Evolutionary conservation across 2,329 filamentous ascomycete genomes (phyloP).

Genomic region (Onygenales sp.): DNA sequence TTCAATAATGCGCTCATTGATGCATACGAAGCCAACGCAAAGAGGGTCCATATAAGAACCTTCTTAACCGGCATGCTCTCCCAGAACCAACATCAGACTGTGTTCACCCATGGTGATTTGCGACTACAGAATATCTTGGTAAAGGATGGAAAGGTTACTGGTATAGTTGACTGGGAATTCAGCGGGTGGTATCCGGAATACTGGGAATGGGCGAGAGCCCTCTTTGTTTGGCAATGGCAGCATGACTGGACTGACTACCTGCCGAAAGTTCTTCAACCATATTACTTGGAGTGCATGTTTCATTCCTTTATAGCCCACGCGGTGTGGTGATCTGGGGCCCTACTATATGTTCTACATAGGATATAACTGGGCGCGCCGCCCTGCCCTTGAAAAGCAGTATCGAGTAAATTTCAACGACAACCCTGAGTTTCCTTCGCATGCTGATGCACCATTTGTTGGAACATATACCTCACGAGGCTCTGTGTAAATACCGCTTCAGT

Average conservation of each 20-base stretch:
- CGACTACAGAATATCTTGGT: slow-evolving; percentile 24
- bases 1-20: slow-evolving; percentile 17
- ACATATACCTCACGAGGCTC: too few species aligned
- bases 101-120: slow-evolving; percentile 23
- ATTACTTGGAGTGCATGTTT: slow-evolving; percentile 5
- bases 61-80: slow-evolving; percentile 11
- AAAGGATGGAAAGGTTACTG: slow-evolving; percentile 14
- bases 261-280: slow-evolving; percentile 19
- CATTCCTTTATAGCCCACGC: neutral
- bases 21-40: slow-evolving; percentile 12
- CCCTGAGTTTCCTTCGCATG: too few species aligned
- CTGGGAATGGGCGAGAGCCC: slow-evolving; percentile 28
- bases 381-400: too few species aligned
- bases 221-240: slow-evolving; percentile 20
- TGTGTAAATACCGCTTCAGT: too few species aligned
- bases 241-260: slow-evolving; percentile 26
- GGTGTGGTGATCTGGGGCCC: neutral
- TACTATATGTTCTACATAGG: too few species aligned
- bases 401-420: too few species aligned
- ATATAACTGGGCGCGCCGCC: too few species aligned
- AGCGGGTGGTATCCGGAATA: slow-evolving; percentile 32
- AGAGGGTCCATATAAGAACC: slow-evolving; percentile 11
- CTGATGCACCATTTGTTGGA: too few species aligned
- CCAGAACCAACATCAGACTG: slow-evolving; percentile 12
- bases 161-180: slow-evolving; percentile 32